These are phyloP conservation scores for Powellomyces hirtus DNA, from an alignment of 192 early-diverging fungal genomes.

Conservation along the genomic window DNA sequence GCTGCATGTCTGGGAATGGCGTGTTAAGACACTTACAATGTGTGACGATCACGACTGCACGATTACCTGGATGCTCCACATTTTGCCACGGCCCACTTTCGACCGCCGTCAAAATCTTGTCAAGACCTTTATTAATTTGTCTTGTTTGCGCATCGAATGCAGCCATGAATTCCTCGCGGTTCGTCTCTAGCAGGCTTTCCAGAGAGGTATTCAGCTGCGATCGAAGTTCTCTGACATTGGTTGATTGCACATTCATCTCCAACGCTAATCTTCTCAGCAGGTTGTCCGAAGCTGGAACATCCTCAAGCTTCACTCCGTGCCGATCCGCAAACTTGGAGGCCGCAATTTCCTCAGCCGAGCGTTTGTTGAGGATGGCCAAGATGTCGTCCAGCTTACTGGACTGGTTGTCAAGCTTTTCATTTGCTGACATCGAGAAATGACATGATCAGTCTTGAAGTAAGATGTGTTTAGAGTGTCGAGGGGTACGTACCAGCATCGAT, in stretches of 20 bases:
- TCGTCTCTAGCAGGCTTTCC: neutral
- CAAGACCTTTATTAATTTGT: neutral
- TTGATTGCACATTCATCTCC: neutral
- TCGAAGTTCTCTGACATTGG: neutral
- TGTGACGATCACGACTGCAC: too few species aligned
- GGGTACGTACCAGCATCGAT: neutral
- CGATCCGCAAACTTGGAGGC: conserved; percentile 31
- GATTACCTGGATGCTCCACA: neutral
- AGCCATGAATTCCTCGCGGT: neutral
- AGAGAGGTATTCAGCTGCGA: neutral
- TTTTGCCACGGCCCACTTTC: neutral
- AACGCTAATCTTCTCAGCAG: conserved; percentile 2
- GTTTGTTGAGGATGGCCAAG: neutral
- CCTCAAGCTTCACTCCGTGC: conserved; percentile 45
- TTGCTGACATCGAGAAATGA: neutral
- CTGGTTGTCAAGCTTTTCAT: conserved; percentile 1
- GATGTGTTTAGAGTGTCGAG: too few species aligned
- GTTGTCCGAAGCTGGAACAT: conserved; percentile 24
- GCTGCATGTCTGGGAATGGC: conserved; percentile 7
- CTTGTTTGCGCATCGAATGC: neutral
- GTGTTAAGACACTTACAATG: too few species aligned
- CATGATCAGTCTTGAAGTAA: neutral
- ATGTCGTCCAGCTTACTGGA: neutral
- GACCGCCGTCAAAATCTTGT: conserved; percentile 5
- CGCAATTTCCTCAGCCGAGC: conserved; percentile 31